These are phyloP conservation scores for Funneliformis geosporum DNA, from an alignment of 192 early-diverging fungal genomes.

Conservation along the genomic window DNA sequence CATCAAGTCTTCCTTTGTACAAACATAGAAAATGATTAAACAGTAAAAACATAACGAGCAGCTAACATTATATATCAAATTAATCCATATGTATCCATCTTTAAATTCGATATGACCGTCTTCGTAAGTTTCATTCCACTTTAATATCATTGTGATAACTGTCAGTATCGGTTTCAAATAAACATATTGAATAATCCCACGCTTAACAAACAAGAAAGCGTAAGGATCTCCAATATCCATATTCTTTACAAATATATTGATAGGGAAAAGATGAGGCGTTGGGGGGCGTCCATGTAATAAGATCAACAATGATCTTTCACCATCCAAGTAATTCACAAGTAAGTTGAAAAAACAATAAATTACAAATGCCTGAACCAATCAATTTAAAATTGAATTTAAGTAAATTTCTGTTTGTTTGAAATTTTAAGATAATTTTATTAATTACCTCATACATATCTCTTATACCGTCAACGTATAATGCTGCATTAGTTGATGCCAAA, in stretches of 20 bases:
- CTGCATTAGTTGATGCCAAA: constrained; percentile 68
- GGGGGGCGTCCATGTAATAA: constrained; percentile 77
- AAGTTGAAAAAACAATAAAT: constrained; percentile 94
- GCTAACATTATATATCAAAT: constrained; percentile 83
- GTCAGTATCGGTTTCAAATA: constrained; percentile 84
- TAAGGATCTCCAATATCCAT: constrained; percentile 88
- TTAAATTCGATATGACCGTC: constrained; percentile 75
- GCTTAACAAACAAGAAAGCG: constrained; percentile 81
- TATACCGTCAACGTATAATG: constrained; percentile 87
- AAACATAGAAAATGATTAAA: constrained; percentile 84
- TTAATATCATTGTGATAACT: constrained; percentile 77
- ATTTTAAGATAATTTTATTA: background rate
- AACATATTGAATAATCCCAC: constrained; percentile 94
- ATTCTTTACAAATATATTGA: constrained; percentile 67
- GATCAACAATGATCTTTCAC: constrained; percentile 80
- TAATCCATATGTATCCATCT: constrained; percentile 78
- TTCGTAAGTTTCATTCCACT: constrained; percentile 69
- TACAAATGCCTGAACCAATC: constrained; percentile 71
- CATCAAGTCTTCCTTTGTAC: constrained; percentile 70
- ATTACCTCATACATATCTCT: constrained; percentile 85
- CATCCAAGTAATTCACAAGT: constrained; percentile 84
- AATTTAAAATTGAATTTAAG: background rate
- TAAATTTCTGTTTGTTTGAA: background rate
- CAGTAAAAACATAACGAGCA: constrained; percentile 88
- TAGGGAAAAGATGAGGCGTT: constrained; percentile 81